Conservation (phyloP, 2,329 filamentous ascomycete genomes). For the Ceratocystis eucalypticola region DNA sequence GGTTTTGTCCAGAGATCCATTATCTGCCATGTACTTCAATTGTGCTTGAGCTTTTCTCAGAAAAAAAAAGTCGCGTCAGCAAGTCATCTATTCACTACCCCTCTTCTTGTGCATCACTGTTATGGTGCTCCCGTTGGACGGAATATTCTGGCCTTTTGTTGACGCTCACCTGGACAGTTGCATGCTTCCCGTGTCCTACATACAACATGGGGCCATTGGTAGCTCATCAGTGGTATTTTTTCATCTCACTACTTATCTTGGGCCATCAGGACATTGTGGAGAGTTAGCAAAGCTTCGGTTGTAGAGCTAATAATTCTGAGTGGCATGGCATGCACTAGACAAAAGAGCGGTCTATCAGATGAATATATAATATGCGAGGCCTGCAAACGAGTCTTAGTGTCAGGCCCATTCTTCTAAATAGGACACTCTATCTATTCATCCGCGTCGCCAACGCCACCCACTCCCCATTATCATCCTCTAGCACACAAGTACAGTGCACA, state of each 20-base stretch:
- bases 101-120: not conserved
- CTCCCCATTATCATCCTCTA: not conserved
- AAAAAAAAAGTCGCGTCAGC: not conserved
- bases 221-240: not conserved
- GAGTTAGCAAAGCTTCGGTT: not conserved
- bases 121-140: not conserved
- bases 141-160: not conserved
- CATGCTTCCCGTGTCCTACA: not conserved
- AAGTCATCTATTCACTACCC: not conserved
- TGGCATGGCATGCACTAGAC: not conserved
- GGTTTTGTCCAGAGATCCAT: not conserved
- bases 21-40: not conserved
- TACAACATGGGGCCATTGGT: not conserved
- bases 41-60: not conserved
- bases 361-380: not conserved
- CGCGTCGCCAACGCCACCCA: not conserved
- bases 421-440: not conserved
- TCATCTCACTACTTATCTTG: not conserved
- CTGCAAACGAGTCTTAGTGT: not conserved
- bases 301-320: not conserved
- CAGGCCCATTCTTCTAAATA: too few species aligned
- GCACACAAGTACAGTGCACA: not conserved
- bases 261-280: not conserved
- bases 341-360: not conserved
- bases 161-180: slow-evolving; percentile 1